Evolutionary conservation across 2,329 filamentous ascomycete species (phyloP).

Genomic region (Claviceps lovelessii): DNA sequence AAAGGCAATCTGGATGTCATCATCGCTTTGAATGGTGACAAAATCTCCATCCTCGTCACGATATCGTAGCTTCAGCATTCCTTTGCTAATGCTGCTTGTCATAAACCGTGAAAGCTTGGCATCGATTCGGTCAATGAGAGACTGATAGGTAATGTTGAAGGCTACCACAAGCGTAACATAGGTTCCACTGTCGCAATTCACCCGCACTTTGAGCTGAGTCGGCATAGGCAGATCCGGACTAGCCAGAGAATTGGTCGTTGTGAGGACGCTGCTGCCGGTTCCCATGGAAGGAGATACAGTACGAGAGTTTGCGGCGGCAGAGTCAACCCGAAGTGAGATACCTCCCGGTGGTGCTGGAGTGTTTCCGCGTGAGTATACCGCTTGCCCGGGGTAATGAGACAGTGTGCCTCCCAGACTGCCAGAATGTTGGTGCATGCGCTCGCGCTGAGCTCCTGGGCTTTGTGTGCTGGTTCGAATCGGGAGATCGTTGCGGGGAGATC

Average conservation of each 20-base stretch:
- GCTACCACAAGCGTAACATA: conserved; percentile 93
- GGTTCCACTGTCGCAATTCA: conserved; percentile 72
- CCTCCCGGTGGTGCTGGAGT: conserved; percentile 23
- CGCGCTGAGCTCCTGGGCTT: conserved; percentile 53
- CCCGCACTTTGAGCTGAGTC: conserved; percentile 86
- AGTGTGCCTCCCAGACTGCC: conserved; percentile 37
- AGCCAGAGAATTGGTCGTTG: conserved; percentile 17
- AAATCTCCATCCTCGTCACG: conserved; percentile 85
- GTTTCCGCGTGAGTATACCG: conserved; percentile 35
- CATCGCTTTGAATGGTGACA: conserved; percentile 86
- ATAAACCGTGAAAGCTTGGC: conserved; percentile 84
- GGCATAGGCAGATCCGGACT: conserved; percentile 40
- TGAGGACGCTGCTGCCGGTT: conserved; percentile 16
- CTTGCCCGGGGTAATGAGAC: conserved; percentile 42
- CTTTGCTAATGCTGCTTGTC: conserved; percentile 66
- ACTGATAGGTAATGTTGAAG: conserved; percentile 89
- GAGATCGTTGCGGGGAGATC: conserved; percentile 57
- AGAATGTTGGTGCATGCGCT: conserved; percentile 37
- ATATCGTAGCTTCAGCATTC: conserved; percentile 77
- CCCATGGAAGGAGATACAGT: conserved; percentile 34
- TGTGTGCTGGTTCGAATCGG: conserved; percentile 56
- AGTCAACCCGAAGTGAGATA: conserved; percentile 24
- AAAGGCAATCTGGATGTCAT: conserved; percentile 92
- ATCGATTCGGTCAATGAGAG: conserved; percentile 87
- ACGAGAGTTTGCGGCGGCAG: conserved; percentile 24